A percentile compares a stretch with the other conserved stretches of the same genome.
These are phyloP conservation scores for Coprinopsis strossmayeri DNA, from an alignment of 768 basidiomycete species.

Conservation along the genomic window DNA sequence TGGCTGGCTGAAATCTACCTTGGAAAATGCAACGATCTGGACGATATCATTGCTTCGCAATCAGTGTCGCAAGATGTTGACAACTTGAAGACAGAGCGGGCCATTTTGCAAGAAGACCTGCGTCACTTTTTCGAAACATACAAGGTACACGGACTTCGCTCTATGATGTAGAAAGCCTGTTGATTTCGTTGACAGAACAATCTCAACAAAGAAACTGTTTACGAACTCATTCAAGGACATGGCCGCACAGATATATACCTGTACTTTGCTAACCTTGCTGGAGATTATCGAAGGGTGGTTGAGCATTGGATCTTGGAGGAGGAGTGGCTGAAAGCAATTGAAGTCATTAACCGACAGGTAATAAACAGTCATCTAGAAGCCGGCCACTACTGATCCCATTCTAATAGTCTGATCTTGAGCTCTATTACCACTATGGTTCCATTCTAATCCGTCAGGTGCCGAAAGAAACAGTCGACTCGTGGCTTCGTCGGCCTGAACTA, in stretches of 20 bases:
- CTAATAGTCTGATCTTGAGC: slow-evolving; percentile 65
- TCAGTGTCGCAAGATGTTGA: slow-evolving; percentile 75
- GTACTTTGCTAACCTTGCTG: slow-evolving; percentile 76
- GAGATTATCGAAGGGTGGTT: slow-evolving; percentile 79
- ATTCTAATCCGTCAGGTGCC: slow-evolving; percentile 83
- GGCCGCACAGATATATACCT: slow-evolving; percentile 91
- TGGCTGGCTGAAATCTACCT: slow-evolving; percentile 98
- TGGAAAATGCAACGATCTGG: slow-evolving; percentile 92
- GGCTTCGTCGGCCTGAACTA: slow-evolving; percentile 76
- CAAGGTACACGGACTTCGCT: slow-evolving; percentile 46
- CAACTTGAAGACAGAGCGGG: slow-evolving; percentile 73
- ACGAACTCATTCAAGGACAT: slow-evolving; percentile 90
- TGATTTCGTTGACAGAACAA: slow-evolving; percentile 48
- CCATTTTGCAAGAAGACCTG: slow-evolving; percentile 88
- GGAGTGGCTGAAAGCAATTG: slow-evolving; percentile 86
- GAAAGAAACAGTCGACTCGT: slow-evolving; percentile 87
- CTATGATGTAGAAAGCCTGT: background rate
- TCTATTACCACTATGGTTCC: slow-evolving; percentile 91
- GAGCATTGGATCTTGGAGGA: slow-evolving; percentile 93
- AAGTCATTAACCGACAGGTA: slow-evolving; percentile 87
- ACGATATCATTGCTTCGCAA: slow-evolving; percentile 89
- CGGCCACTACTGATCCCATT: background rate
- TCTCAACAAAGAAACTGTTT: slow-evolving; percentile 78
- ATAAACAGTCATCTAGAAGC: slow-evolving; percentile 11
- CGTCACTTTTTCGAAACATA: slow-evolving; percentile 91